A percentile compares a stretch with the other conserved stretches of the same genome.
These are phyloP conservation scores for Pseudocercospora fijiensis DNA, from an alignment of 2,329 filamentous ascomycete species.

Conservation along the genomic window DNA sequence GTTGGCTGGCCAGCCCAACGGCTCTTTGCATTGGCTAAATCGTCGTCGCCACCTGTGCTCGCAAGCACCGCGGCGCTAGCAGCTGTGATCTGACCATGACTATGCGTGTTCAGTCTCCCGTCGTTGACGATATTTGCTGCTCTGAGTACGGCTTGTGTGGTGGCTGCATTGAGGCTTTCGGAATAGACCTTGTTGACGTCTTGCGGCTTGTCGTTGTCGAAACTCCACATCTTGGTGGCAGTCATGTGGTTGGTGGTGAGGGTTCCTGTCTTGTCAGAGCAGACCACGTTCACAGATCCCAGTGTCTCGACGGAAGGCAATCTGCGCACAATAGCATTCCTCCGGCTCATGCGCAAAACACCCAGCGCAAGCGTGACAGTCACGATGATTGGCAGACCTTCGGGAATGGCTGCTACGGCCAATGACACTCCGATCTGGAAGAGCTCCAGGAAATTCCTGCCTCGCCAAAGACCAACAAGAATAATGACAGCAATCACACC, in stretches of 20 bases:
- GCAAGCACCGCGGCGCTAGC: constrained; percentile 78
- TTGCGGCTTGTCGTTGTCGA: constrained; percentile 60
- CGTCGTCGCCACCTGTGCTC: constrained; percentile 67
- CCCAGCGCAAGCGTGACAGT: constrained; percentile 94
- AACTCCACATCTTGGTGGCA: constrained; percentile 93
- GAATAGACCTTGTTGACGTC: constrained; percentile 57
- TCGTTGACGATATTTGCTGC: constrained; percentile 98
- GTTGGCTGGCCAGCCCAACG: constrained; percentile 97
- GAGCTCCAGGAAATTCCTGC: constrained; percentile 85
- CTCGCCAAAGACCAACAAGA: constrained; percentile 83
- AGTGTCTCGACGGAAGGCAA: constrained; percentile 97
- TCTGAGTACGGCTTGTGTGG: constrained; percentile 76
- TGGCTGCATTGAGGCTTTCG: constrained; percentile 63
- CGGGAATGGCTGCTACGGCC: constrained; percentile 92
- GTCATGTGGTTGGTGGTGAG: constrained; percentile 99
- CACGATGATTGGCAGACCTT: constrained; percentile 95
- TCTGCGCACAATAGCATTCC: constrained; percentile 90
- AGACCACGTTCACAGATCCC: constrained; percentile 99
- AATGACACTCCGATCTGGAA: constrained; percentile 97
- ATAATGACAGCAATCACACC: constrained; percentile 92
- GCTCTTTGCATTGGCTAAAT: constrained; percentile 66
- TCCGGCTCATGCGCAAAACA: constrained; percentile 91
- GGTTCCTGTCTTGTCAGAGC: constrained; percentile 97
- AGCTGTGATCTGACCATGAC: constrained; percentile 56
- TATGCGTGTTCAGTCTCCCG: constrained; percentile 69